Evolutionary conservation across 768 basidiomycete genomes (phyloP), one percentile per base, ranked within the genome.

Genomic region (Hygrocybe punicea): DNA sequence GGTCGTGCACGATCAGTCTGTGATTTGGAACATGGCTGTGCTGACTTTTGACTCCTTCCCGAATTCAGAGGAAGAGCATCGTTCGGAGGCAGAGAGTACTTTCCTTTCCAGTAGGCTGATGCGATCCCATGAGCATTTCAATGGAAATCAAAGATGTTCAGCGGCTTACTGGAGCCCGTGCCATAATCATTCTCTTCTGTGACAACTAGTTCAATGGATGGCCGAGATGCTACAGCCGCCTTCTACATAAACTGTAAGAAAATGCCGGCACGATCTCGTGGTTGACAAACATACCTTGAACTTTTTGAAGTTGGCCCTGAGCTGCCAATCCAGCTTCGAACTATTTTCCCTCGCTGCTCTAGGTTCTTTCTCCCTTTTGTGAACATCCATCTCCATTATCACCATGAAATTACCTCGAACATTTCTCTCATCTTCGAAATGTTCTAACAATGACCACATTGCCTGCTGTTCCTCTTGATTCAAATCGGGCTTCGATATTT

Each of bases 401-500:
- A 87, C 81, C 89, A 91, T 90, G 60, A 91, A 91, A 65, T 91
- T 91, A 0, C 89, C 89, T 45, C 85, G 68, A 36, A 91, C 40
- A 56, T 79, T 79, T 3, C 69, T 70, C 50, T 86, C n/a, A n/a
- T n/a, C 82, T 21, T 81, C 85, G 66, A 89, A 86, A 37, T 85
- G 83, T 23, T 81, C 85, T 42, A 89, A 64, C 11, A 85, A 67
- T 2, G 73, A 77, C 85, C 85, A 87, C 46, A 80, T 77, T 42
- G 79, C 70, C 45, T 80, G 80, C 33, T 71, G 72, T 17, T 83
- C 79, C 24, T 78, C 77, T 3, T 65, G 69, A 55, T 71, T 73
- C 51, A 84, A 60, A 50, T 83, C 82, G 2, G 87, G 85, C 63
- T 83, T 86, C 6, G 84, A 79, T 45, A 91, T 87, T 62, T 81